Evolutionary conservation across 2,329 filamentous ascomycete species (phyloP).

Genomic region (Cryphonectria parasitica): DNA sequence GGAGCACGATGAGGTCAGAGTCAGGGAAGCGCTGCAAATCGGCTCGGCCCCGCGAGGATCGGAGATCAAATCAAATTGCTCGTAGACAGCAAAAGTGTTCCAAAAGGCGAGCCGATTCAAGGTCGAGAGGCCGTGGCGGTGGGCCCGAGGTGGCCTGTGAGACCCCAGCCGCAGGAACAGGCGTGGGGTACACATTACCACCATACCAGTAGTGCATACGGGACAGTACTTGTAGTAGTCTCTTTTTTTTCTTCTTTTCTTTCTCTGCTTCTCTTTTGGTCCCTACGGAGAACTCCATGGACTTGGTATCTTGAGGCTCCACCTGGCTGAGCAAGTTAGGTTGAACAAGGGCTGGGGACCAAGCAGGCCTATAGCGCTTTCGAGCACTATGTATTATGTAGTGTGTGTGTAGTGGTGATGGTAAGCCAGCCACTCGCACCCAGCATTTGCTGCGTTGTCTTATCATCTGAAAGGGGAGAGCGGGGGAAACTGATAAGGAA

Average conservation of each 20-base stretch:
- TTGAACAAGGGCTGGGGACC: neutral
- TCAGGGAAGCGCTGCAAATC: neutral
- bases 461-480: neutral
- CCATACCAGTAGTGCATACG: neutral
- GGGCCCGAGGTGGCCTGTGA: neutral
- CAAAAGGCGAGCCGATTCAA: neutral
- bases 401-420: neutral
- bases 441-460: neutral
- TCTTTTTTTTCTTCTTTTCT: neutral
- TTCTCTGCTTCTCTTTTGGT: neutral
- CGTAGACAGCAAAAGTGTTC: neutral
- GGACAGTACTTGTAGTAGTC: neutral
- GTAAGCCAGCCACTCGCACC: neutral
- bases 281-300: neutral
- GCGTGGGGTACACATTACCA: neutral
- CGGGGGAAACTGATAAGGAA: neutral
- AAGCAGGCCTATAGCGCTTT: neutral
- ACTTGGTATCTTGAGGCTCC: neutral
- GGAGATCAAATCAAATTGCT: slow-evolving; percentile 1
- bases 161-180: slow-evolving; percentile 5
- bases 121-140: neutral
- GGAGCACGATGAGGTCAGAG: slow-evolving; percentile 14
- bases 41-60: slow-evolving; percentile 3
- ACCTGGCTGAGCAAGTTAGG: neutral
- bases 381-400: neutral